phyloP scores from a whole-genome alignment of 352 stramenopile species.

The Elongisporangium undulatum region DNA sequence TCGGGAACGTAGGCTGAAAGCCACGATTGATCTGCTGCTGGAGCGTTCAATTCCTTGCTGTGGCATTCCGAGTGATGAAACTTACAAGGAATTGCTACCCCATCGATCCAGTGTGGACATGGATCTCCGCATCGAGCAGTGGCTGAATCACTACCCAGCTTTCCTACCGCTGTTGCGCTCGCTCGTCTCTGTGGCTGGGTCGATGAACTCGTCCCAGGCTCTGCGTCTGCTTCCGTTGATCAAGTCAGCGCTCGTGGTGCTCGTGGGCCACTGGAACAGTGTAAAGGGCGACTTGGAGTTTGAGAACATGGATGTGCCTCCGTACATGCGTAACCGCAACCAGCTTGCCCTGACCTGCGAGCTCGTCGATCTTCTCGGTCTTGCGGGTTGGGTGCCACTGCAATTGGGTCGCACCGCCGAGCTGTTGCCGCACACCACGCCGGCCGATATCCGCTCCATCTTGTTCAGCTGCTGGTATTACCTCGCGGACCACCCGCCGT shows the following conservation, averaged over 20 bases:
- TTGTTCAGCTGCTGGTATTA: constrained; percentile 86
- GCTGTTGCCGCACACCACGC: constrained; percentile 61
- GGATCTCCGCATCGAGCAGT: constrained; percentile 79
- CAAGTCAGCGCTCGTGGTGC: constrained; percentile 69
- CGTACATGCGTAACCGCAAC: constrained; percentile 76
- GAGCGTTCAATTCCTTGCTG: constrained; percentile 75
- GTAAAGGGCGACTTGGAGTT: constrained; percentile 58
- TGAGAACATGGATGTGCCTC: constrained; percentile 73
- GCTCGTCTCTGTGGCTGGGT: constrained; percentile 31
- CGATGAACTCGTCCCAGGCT: constrained; percentile 33
- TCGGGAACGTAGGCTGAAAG: constrained; percentile 46
- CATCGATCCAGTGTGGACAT: constrained; percentile 82
- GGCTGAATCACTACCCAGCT: constrained; percentile 75
- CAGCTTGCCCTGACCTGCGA: constrained; percentile 63
- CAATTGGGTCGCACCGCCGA: constrained; percentile 47
- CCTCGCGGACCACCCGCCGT: constrained; percentile 66
- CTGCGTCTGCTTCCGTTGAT: constrained; percentile 65
- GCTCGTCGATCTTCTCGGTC: constrained; percentile 51
- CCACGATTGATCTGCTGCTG: constrained; percentile 63
- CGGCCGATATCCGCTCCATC: constrained; percentile 67
- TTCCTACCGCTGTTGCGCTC: constrained; percentile 58
- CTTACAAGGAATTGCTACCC: constrained; percentile 79
- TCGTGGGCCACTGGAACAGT: constrained; percentile 81
- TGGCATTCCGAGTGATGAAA: constrained; percentile 66
- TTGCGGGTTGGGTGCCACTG: constrained; percentile 55